Base-by-base conservation (phyloP, 768 basidiomycete genomes). In the Melanogaster broomeanus region DNA sequence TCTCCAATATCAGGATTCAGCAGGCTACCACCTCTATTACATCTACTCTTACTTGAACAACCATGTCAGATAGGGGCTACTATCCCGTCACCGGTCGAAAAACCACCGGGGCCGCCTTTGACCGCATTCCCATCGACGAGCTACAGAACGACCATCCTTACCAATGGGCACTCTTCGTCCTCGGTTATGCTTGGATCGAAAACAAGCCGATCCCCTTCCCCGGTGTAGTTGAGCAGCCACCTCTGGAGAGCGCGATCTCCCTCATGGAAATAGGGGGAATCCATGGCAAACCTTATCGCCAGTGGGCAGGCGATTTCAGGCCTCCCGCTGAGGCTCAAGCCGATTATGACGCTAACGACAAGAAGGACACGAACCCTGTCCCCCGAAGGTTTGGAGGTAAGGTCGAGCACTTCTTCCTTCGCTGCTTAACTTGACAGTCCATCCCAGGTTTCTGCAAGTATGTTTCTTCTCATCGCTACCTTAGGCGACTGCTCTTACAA, bases 91-190 rank as follows among this genome's bases (percentile, higher is more conserved):
- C 45, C 6, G 65, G 65, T 45, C 53, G 59, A 25, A 53, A 37
- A 25, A 50, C 49, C 37, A 54, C 54, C 16, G 45, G 56, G 12
- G 48, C 43, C 16, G 31, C 43, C 25, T 61, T 56, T 31, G 56
- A 62, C 33, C 65, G 65, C 48, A 42, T 68, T 28, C 51, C 59
- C 10, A 47, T 67, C 44, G 42, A 68, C 40, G 55, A 60, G 24
- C 42, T 67, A 44, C 15, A 45, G 39, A 45, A 18, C 4, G 42
- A 55, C 5, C 55, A 60, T n/a, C 60, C 63, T 3, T 50, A 61
- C 48, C 65, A 66, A 25, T 66, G 67, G 49, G 41, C 66, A 6
- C 61, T 66, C 27, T 66, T 66, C 18, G 22, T 66, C 49, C 55
- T 66, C 16, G 53, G 62, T 28, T 68, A 49, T 45, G 53, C 47